A percentile compares a stretch with the other conserved stretches of the same genome.
phyloP scores from a whole-genome alignment of 2,329 filamentous ascomycete species.

The Leptographium procerum region DNA sequence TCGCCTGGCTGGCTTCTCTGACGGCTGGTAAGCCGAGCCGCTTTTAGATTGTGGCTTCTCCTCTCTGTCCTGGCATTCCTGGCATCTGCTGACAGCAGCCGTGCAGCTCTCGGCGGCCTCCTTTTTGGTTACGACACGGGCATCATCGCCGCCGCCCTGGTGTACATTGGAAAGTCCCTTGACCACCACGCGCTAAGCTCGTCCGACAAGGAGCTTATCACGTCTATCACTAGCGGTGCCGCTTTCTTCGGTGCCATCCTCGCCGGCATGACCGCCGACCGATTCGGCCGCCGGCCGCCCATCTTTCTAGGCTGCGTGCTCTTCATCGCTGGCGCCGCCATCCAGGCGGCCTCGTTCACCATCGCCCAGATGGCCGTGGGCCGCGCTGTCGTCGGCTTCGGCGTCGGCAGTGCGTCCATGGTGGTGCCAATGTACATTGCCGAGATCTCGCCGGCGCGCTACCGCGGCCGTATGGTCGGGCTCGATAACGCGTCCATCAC shows the following conservation, averaged over 20 bases:
- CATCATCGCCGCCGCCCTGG: slow-evolving; percentile 54
- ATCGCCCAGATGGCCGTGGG: slow-evolving; percentile 57
- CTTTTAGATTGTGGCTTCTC: too few species aligned
- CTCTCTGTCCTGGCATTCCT: too few species aligned
- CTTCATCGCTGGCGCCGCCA: slow-evolving; percentile 47
- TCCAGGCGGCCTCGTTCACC: slow-evolving; percentile 47
- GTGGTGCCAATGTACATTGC: slow-evolving; percentile 77
- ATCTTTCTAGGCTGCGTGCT: slow-evolving; percentile 15
- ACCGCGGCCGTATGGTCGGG: slow-evolving; percentile 69
- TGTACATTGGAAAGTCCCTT: slow-evolving; percentile 49
- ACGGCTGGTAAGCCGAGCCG: background rate
- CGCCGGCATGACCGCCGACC: slow-evolving; percentile 49
- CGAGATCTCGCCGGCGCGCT: slow-evolving; percentile 65
- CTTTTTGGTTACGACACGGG: slow-evolving; percentile 59
- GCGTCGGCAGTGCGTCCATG: slow-evolving; percentile 60
- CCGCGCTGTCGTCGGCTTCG: slow-evolving; percentile 56
- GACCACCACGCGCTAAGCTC: slow-evolving; percentile 44
- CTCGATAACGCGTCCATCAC: slow-evolving; percentile 75
- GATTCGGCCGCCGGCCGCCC: slow-evolving; percentile 15
- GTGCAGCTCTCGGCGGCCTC: slow-evolving; percentile 33
- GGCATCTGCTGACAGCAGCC: background rate
- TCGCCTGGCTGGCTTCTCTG: background rate
- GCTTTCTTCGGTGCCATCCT: slow-evolving; percentile 53
- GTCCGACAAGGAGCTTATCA: slow-evolving; percentile 57
- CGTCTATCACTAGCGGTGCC: slow-evolving; percentile 53